Evolutionary conservation across 2,329 filamentous ascomycete species (phyloP).

Genomic region (Neopestalotiopsis clavispora): DNA sequence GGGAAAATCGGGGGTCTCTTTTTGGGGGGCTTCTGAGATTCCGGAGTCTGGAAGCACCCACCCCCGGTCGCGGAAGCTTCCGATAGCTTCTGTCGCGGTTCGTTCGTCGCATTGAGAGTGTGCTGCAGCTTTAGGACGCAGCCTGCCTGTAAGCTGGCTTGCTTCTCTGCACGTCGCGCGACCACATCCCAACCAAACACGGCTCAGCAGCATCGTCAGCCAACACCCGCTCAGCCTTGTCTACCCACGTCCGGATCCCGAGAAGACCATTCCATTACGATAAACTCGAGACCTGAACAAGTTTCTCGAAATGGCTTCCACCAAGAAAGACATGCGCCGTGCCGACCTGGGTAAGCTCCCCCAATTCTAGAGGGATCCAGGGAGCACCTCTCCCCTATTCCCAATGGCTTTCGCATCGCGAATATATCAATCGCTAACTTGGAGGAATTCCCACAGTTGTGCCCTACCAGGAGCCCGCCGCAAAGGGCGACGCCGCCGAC

Average conservation of each 20-base stretch:
- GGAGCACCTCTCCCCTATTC: background rate
- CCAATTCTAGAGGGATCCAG: background rate
- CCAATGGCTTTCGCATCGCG: background rate
- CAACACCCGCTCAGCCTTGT: no score
- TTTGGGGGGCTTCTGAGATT: background rate
- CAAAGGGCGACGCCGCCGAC: slow-evolving; percentile 67
- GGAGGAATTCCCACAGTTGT: slow-evolving; percentile 64
- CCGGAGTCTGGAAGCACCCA: background rate
- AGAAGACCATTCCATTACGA: background rate
- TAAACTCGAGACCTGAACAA: background rate
- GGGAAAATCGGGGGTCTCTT: background rate
- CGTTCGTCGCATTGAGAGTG: background rate
- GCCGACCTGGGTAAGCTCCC: slow-evolving; percentile 69
- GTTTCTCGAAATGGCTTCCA: slow-evolving; percentile 61
- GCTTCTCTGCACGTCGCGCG: background rate
- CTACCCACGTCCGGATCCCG: no score
- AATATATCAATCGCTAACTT: slow-evolving; percentile 14
- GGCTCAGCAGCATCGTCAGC: background rate
- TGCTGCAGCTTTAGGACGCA: no score
- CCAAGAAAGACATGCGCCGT: slow-evolving; percentile 78
- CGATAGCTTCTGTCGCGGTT: background rate
- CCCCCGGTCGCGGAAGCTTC: background rate
- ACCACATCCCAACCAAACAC: background rate
- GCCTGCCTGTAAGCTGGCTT: no score
- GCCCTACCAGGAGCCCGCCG: slow-evolving; percentile 81